These are phyloP conservation scores for Schizophyllum commune DNA, from an alignment of 1,284 basidiomycete genomes.

Conservation along the genomic window DNA sequence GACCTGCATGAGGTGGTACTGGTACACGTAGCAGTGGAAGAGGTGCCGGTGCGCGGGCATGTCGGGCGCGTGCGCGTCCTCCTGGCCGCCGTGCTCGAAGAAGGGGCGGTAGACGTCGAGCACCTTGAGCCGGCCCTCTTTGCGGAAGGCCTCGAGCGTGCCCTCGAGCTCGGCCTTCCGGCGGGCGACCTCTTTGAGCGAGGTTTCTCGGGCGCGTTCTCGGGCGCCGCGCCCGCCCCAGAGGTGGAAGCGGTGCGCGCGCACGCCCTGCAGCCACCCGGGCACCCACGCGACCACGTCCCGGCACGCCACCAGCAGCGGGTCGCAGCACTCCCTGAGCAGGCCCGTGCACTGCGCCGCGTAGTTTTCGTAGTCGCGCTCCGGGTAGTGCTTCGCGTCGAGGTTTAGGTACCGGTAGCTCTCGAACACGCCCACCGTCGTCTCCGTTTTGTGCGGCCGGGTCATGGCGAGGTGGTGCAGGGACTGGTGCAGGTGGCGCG, in stretches of 20 bases:
- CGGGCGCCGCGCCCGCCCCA: constrained; percentile 23
- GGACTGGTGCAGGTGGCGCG: constrained; percentile 20
- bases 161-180: constrained; percentile 32
- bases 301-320: constrained; percentile 44
- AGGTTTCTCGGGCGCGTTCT: constrained; percentile 22
- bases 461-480: constrained; percentile 21
- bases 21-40: constrained; percentile 17
- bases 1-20: constrained; percentile 24
- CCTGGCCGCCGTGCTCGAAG: constrained; percentile 39
- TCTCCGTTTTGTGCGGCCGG: constrained; percentile 31
- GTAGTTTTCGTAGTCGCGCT: constrained; percentile 44
- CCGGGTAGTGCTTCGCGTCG: constrained; percentile 50
- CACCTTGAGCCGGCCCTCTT: constrained; percentile 49
- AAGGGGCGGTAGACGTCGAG: constrained; percentile 63
- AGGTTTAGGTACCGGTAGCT: constrained; percentile 72
- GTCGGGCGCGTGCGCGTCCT: constrained; percentile 17
- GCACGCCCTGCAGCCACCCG: constrained; percentile 44
- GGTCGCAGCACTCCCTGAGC: constrained; percentile 49
- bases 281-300: constrained; percentile 38
- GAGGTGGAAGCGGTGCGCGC: constrained; percentile 32
- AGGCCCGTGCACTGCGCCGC: constrained; percentile 45
- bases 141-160: constrained; percentile 40
- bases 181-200: constrained; percentile 29
- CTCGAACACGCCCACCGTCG: constrained; percentile 78
- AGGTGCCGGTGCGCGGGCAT: constrained; percentile 16